A percentile compares a stretch with the other conserved stretches of the same genome.
phyloP scores from a whole-genome alignment of 2,329 filamentous ascomycete species.

The Fusarium sp. region DNA sequence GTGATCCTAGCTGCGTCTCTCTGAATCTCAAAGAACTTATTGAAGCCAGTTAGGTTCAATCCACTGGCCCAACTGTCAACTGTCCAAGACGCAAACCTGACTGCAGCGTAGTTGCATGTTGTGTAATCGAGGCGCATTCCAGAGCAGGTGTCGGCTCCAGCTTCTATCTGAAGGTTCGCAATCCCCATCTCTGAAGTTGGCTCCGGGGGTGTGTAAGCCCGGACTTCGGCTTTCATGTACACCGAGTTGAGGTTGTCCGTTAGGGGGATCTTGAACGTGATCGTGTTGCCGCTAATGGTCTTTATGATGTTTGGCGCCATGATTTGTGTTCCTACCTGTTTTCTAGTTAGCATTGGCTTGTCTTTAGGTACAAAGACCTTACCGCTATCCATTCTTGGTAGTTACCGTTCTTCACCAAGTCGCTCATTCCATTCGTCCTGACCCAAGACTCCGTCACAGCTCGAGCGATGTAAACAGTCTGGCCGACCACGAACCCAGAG shows the following conservation, averaged over 20 bases:
- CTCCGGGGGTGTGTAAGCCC: constrained; percentile 1
- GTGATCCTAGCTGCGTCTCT: constrained; percentile 14
- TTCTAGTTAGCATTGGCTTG: background rate
- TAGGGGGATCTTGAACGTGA: constrained; percentile 13
- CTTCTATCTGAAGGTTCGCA: constrained; percentile 1
- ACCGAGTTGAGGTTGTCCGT: constrained; percentile 13
- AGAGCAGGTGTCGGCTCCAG: background rate
- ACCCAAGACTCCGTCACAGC: constrained; percentile 14
- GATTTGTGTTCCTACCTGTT: background rate
- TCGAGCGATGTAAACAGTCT: constrained; percentile 12
- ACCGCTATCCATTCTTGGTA: constrained; percentile 19
- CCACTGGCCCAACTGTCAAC: constrained; percentile 22
- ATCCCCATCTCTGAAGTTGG: constrained; percentile 14
- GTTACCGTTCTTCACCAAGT: constrained; percentile 1
- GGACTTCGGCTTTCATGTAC: constrained; percentile 18
- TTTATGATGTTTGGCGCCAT: constrained; percentile 15
- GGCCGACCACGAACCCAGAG: constrained; percentile 1
- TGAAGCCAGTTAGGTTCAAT: constrained; percentile 18
- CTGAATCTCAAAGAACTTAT: constrained; percentile 15
- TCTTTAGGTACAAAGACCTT: background rate
- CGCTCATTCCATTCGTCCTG: constrained; percentile 17
- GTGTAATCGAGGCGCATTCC: background rate
- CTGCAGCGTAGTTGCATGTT: constrained; percentile 17
- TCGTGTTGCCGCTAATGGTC: constrained; percentile 8
- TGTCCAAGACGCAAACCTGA: constrained; percentile 19